phyloP scores from a whole-genome alignment of 1,139 yeast genomes.

The Saccharomyces hybrid region DNA sequence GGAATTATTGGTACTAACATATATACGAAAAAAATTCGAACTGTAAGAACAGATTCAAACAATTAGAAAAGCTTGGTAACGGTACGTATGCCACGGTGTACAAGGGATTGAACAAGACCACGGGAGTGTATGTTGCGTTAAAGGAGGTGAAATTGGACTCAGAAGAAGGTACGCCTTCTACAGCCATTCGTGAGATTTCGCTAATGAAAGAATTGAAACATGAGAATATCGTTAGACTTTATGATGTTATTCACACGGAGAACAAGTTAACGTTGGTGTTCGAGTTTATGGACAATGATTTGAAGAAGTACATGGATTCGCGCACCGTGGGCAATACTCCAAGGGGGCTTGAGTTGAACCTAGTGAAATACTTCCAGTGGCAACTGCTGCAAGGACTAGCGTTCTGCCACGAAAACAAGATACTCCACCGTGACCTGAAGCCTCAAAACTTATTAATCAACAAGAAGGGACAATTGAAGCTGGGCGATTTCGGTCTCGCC shows the following conservation, averaged over 20 bases:
- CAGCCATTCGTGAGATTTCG: constrained; percentile 94
- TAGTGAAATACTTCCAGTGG: constrained; percentile 87
- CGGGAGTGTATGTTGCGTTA: constrained; percentile 89
- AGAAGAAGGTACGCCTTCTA: constrained; percentile 97
- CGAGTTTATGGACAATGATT: constrained; percentile 88
- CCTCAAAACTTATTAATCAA: constrained; percentile 90
- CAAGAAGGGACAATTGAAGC: constrained; percentile 78
- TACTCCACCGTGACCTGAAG: constrained; percentile 88
- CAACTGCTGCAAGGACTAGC: constrained; percentile 83
- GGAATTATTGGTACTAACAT: constrained; percentile 7
- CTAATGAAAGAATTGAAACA: constrained; percentile 93
- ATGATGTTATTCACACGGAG: constrained; percentile 94
- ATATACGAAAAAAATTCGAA: background rate
- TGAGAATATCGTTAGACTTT: constrained; percentile 84
- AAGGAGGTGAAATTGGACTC: constrained; percentile 92
- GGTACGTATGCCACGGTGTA: constrained; percentile 98
- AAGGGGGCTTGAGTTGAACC: constrained; percentile 47
- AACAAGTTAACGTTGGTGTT: constrained; percentile 89
- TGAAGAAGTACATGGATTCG: constrained; percentile 89
- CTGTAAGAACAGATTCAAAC: constrained; percentile 24
- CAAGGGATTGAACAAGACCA: constrained; percentile 84
- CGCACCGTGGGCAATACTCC: constrained; percentile 27
- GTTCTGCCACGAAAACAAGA: constrained; percentile 93
- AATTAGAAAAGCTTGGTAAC: constrained; percentile 86
- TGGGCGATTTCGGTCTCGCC: constrained; percentile 97